phyloP scores from a whole-genome alignment of 176 grass and related monocot genomes.

The Chrysopogon serrulatus region DNA sequence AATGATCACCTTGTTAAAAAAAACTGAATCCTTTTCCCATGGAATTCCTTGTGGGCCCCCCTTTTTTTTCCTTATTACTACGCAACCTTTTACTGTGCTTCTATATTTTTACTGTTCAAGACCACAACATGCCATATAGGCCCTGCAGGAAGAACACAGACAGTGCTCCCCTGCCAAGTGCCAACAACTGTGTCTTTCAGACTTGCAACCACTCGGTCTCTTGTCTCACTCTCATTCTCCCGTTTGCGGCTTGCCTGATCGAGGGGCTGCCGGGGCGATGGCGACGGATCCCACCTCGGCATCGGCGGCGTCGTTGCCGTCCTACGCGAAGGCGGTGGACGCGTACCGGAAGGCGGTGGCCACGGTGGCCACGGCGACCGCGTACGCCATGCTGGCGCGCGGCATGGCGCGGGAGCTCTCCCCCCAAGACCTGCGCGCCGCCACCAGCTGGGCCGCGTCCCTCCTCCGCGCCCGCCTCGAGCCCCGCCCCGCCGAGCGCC shows the following conservation, averaged over 20 bases:
- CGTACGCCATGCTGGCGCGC: background rate
- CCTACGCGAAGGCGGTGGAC: background rate
- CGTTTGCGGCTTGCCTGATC: no score
- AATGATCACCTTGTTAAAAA: no score
- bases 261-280: background rate
- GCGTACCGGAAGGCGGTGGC: background rate
- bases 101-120: no score
- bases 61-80: no score
- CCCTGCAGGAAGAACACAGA: background rate
- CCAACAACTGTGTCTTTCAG: no score
- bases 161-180: background rate
- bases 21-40: no score
- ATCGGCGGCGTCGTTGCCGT: background rate
- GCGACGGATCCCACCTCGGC: background rate
- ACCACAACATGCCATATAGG: background rate
- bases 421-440: background rate
- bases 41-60: no score
- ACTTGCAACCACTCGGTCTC: no score
- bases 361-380: background rate
- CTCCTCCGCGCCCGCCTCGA: background rate
- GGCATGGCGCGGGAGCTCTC: constrained; percentile 6
- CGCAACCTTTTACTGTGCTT: no score
- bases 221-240: background rate
- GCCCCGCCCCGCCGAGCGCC: background rate
- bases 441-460: background rate